Percentiles rank a stretch among this genome's conserved stretches.
These are phyloP conservation scores for Boletus tylopilopsis DNA, from an alignment of 768 basidiomycete genomes.

Conservation along the genomic window DNA sequence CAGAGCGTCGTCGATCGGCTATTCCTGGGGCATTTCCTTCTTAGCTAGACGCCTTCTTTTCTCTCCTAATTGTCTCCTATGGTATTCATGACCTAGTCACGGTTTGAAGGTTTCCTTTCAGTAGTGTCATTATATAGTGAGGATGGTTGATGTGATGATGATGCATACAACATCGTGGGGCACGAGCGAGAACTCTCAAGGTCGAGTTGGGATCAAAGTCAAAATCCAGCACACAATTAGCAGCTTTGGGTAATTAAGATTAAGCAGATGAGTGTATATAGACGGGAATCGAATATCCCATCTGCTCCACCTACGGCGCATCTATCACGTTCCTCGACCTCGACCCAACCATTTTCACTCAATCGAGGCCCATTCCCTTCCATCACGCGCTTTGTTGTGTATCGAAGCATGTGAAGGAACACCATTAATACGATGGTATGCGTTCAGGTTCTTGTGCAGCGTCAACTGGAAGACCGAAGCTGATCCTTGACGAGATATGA, in stretches of 20 bases:
- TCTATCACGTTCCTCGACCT: background rate
- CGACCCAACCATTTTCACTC: conserved; percentile 14
- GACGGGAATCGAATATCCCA: conserved; percentile 6
- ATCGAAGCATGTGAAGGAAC: conserved; percentile 79
- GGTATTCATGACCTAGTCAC: conserved; percentile 2
- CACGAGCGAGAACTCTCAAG: no score
- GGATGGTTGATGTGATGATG: no score
- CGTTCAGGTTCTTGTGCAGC: conserved; percentile 96
- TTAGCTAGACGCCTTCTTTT: conserved; percentile 4
- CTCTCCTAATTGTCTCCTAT: background rate
- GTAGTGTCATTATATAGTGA: no score
- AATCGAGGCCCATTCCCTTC: conserved; percentile 23
- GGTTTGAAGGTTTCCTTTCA: no score
- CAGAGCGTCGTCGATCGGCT: conserved; percentile 52
- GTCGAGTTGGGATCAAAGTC: no score
- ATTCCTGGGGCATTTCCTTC: conserved; percentile 58
- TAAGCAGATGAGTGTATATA: conserved; percentile 26
- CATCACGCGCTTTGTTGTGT: conserved; percentile 47
- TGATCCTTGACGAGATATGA: conserved; percentile 82
- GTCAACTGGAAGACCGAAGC: conserved; percentile 97
- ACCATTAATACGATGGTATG: conserved; percentile 87
- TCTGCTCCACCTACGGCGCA: conserved; percentile 6
- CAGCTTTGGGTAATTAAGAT: conserved; percentile 16
- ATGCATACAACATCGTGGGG: no score
- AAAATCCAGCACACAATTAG: no score